Base-by-base conservation (phyloP, 2,329 filamentous ascomycete genomes). In the Beauveria asiatica region DNA sequence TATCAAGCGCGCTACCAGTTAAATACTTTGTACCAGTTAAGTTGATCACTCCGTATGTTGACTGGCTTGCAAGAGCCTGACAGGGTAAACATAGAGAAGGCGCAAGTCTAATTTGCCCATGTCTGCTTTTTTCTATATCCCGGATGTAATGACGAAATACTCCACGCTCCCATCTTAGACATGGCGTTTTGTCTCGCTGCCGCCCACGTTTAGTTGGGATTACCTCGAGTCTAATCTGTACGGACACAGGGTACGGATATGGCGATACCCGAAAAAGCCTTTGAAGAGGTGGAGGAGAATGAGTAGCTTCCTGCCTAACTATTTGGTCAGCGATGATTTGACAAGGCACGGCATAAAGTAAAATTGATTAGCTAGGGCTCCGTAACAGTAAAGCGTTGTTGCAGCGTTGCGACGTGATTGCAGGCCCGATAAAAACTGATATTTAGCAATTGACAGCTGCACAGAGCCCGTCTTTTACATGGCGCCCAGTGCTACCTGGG, bases 181-280 rank as follows among this genome's bases (percentile, higher is more conserved):
- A 51, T 51, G 56, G 56, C 56, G 44, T 59, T 59, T 51, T 59
- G 39, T 52, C 56, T 59, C 23, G 27, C 56, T 37, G 56, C 17
- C 10, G 25, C 23, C 41, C 44, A 45, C 21, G 44, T 13, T 44
- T 16, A 13, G 33, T 13, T 33, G 30, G 4, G 30, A 33, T 37
- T 37, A 37, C 33, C 33, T 37, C 33, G 33, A 37, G 33, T 37
- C 33, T 37, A n/a, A n/a, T n/a, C n/a, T n/a, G n/a, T n/a, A 37
- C 13, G 13, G 33, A 33, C 30, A 33, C 11, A 33, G 30, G 30
- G 30, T 33, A 33, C 30, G 30, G 5, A 33, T 33, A 33, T 33
- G 30, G 30, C 30, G 30, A 33, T 33, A 11, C 30, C 30, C 30
- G 5, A 11, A 33, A 5, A 37, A 37, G 33, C 33, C 16, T 53